phyloP scores from a whole-genome alignment of 176 grass and related monocot genomes.

The Oropetium thomaeum region DNA sequence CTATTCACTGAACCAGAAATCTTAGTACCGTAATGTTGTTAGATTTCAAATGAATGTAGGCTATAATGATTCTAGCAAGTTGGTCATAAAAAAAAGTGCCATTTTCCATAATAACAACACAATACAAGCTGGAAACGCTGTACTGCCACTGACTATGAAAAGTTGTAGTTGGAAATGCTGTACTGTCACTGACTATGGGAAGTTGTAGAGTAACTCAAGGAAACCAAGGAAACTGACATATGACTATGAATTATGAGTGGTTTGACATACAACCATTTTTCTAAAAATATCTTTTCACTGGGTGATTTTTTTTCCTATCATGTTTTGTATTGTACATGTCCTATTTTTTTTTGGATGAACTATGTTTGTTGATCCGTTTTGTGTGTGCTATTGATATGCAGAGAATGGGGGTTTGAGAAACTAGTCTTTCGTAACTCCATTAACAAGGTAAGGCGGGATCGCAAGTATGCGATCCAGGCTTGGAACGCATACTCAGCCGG shows the following conservation, averaged over 20 bases:
- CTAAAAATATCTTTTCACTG: background rate
- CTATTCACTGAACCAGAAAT: background rate
- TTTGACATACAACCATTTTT: background rate
- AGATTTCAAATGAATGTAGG: background rate
- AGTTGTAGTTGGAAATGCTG: background rate
- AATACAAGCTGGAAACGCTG: background rate
- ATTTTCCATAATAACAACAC: background rate
- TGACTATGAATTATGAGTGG: background rate
- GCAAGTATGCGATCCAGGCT: conserved; percentile 84
- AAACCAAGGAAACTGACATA: background rate
- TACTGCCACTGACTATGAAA: background rate
- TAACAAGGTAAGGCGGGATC: conserved; percentile 59
- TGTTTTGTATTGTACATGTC: background rate
- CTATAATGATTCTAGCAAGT: background rate
- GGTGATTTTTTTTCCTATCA: background rate
- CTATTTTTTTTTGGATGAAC: background rate
- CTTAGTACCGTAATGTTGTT: background rate
- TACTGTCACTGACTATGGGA: background rate
- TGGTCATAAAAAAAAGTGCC: background rate
- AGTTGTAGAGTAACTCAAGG: background rate
- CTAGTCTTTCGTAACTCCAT: conserved; percentile 74
- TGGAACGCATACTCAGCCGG: conserved; percentile 64
- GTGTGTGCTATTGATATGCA: conserved; percentile 11
- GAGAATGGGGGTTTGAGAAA: conserved; percentile 91
- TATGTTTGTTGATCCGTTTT: background rate